phyloP scores from a whole-genome alignment of 2,329 filamentous ascomycete species.

The Aureobasidium uvarum region DNA sequence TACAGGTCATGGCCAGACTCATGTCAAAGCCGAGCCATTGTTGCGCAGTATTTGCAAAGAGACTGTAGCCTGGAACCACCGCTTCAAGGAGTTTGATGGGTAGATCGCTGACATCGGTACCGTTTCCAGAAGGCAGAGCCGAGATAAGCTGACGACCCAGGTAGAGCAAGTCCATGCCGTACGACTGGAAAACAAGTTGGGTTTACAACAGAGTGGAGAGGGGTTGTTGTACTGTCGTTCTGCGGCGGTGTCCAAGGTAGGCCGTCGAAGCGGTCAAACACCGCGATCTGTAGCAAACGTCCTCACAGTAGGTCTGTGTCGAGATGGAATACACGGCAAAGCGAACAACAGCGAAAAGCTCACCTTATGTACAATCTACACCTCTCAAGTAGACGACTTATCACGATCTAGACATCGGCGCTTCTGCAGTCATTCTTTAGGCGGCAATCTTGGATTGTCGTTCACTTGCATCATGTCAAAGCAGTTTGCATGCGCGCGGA shows the following conservation, averaged over 20 bases:
- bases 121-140: constrained; percentile 20
- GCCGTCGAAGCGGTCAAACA: background rate
- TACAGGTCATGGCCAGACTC: constrained; percentile 47
- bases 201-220: background rate
- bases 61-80: constrained; percentile 52
- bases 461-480: background rate
- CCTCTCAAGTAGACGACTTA: background rate
- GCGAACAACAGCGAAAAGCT: background rate
- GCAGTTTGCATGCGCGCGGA: background rate
- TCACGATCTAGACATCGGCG: background rate
- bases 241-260: background rate
- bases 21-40: constrained; percentile 50
- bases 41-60: constrained; percentile 47
- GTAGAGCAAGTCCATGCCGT: constrained; percentile 28
- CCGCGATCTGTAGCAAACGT: background rate
- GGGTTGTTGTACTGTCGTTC: no score
- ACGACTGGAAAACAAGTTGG: background rate
- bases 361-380: background rate
- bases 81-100: constrained; percentile 50
- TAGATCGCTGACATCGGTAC: constrained; percentile 37
- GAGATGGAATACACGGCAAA: background rate
- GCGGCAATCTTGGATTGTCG: background rate
- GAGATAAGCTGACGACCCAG: constrained; percentile 20
- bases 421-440: background rate
- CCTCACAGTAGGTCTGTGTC: background rate